Conservation (phyloP, 768 basidiomycete genomes). For the Pleurotus djamor region DNA sequence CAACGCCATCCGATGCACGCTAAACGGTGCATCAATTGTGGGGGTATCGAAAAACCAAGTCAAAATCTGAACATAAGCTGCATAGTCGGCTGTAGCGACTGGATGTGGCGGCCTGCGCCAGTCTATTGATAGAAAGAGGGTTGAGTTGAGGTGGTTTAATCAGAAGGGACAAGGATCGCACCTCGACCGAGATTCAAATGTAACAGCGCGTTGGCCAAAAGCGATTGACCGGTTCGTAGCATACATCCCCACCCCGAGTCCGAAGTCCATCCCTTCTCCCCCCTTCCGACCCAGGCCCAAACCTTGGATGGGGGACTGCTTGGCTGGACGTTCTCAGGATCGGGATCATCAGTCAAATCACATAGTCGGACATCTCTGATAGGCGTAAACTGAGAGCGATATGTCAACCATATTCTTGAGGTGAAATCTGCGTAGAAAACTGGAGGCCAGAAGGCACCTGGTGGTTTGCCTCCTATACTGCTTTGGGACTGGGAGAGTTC, state of each 20-base stretch:
- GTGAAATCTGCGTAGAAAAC: slow-evolving; percentile 89
- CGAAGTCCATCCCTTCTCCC: slow-evolving; percentile 79
- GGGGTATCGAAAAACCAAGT: slow-evolving; percentile 97
- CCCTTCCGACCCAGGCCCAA: slow-evolving; percentile 63
- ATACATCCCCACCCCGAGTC: slow-evolving; percentile 94
- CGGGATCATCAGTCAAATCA: slow-evolving; percentile 25
- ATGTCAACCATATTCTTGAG: slow-evolving; percentile 88
- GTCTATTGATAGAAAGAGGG: neutral
- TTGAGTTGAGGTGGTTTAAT: neutral
- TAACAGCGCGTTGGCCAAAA: slow-evolving; percentile 80
- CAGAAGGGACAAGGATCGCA: slow-evolving; percentile 56
- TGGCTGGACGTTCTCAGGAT: slow-evolving; percentile 13
- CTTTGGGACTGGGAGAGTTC: neutral
- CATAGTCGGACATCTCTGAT: slow-evolving; percentile 61
- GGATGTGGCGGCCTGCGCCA: slow-evolving; percentile 78
- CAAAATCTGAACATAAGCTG: slow-evolving; percentile 85
- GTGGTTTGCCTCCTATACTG: slow-evolving; percentile 20
- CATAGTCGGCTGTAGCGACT: slow-evolving; percentile 62
- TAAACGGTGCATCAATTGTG: slow-evolving; percentile 83
- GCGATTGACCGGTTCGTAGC: slow-evolving; percentile 82
- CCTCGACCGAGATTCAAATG: slow-evolving; percentile 64
- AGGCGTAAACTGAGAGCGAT: slow-evolving; percentile 83
- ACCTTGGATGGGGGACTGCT: slow-evolving; percentile 37
- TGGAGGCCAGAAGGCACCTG: slow-evolving; percentile 67
- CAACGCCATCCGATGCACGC: slow-evolving; percentile 94